These are phyloP conservation scores for Rhododendron ferrugineum DNA, from an alignment of 148 eudicot genomes.

Conservation along the genomic window DNA sequence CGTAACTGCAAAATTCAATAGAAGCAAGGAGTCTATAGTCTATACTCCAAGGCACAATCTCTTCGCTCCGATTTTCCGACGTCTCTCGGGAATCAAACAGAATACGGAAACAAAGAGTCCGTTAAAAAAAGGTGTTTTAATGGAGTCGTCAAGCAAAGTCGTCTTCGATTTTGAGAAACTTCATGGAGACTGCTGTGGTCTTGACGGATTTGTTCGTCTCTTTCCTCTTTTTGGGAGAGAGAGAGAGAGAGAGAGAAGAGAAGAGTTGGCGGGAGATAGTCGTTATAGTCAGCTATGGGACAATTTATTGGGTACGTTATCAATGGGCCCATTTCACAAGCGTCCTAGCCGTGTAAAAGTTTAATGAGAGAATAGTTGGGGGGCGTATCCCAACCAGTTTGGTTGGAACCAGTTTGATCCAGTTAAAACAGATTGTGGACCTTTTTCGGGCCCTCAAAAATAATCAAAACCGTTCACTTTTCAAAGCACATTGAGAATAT, in stretches of 20 bases:
- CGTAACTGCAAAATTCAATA: neutral
- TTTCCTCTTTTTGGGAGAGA: neutral
- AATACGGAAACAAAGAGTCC: neutral
- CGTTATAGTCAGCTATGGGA: neutral
- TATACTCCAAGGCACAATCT: neutral
- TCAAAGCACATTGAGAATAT: too few species aligned
- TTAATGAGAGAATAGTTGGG: too few species aligned
- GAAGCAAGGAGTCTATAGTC: neutral
- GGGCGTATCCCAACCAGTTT: too few species aligned
- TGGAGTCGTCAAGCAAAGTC: neutral
- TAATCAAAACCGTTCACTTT: too few species aligned
- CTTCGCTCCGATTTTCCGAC: neutral
- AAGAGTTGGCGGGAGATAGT: constrained; percentile 1
- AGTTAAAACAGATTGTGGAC: too few species aligned
- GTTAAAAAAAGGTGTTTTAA: neutral
- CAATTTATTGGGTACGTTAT: too few species aligned
- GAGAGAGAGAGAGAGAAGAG: neutral
- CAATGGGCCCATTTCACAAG: too few species aligned
- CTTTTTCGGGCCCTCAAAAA: too few species aligned
- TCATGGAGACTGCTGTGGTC: neutral
- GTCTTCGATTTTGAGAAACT: neutral
- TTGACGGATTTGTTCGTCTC: neutral
- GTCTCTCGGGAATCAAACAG: neutral
- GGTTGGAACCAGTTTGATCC: too few species aligned
- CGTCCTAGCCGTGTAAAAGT: too few species aligned